Percentiles rank a stretch among this genome's conserved stretches.
These are phyloP conservation scores for Urtica urens DNA, from an alignment of 306 rosid species.

Conservation along the genomic window DNA sequence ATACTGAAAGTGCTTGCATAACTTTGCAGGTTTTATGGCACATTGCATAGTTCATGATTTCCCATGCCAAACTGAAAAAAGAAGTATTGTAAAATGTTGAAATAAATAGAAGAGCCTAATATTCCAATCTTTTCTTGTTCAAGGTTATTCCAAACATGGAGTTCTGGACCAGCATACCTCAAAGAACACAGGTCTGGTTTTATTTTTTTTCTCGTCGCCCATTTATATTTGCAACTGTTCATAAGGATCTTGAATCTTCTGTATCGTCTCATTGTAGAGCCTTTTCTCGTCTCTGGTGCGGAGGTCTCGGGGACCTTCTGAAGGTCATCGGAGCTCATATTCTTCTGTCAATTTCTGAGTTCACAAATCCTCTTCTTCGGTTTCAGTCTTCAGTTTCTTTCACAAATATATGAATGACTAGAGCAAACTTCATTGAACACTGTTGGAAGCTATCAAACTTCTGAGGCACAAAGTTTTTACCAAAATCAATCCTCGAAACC, in stretches of 20 bases:
- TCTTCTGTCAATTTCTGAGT: conserved; percentile 75
- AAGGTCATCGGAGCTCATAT: conserved; percentile 62
- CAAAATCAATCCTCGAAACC: not conserved
- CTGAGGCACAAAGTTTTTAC: conserved; percentile 19
- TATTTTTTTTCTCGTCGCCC: not conserved
- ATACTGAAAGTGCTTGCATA: too few relatives aligned
- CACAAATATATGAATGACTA: conserved; percentile 22
- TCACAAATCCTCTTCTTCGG: conserved; percentile 14
- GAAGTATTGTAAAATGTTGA: too few relatives aligned
- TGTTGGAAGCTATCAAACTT: conserved; percentile 12
- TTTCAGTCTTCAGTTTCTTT: conserved; percentile 17
- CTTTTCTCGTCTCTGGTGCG: conserved; percentile 41
- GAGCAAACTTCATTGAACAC: conserved; percentile 10
- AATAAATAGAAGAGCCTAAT: conserved; percentile 20
- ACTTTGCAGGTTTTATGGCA: too few relatives aligned
- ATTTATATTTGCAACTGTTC: not conserved
- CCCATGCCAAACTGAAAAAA: too few relatives aligned
- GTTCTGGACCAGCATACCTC: conserved; percentile 71
- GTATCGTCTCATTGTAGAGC: conserved; percentile 36
- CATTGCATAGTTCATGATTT: too few relatives aligned
- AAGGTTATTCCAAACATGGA: conserved; percentile 79
- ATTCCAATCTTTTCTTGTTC: conserved; percentile 11
- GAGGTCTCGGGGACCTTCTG: conserved; percentile 59
- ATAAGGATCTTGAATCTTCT: not conserved
- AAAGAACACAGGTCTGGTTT: conserved; percentile 49